Evolutionary conservation across 108 stramenopile genomes (phyloP), one percentile per base, ranked within the genome.

Genomic region (Cyclotella cryptica): DNA sequence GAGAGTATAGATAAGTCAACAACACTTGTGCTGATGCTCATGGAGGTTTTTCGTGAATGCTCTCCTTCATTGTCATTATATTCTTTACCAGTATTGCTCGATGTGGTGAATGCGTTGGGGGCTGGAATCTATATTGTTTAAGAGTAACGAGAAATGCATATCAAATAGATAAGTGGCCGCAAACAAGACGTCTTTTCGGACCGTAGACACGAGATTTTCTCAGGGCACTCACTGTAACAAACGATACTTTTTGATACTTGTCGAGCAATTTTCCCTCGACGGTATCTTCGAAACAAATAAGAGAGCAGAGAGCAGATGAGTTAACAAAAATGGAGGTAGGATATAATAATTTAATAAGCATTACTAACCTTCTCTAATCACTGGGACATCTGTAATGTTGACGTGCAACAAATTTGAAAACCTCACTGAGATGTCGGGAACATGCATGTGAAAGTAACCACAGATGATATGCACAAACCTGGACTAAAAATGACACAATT

Each of bases 21-120:
- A 12, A 47, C 44, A 12, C 71, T 47, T 24, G 46, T 30, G 57
- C 58, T 60, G 4, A 44, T 44, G 28, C 39, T 30, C 13, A 15
- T 51, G 22, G 53, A 40, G 10, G 47, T 44, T 66, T 71, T 74
- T 29, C 29, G 60, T 12, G 55, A 46, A 0, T 74, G 67, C 12
- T 70, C 73, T 18, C 49, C 30, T 65, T 81, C 80, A 53, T 70
- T 45, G 43, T 81, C 80, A 27, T 75, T 81, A 52, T 81, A 81
- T 57, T 81, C 80, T 67, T 63, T 81, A 6, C 80, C 80, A 52
- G 73, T 71, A 10, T 12, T 65, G 62, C 53, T 71, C 29, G 69
- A 76, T 70, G 83, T 76, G 17, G 79, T 80, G 75, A 84, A 84
- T 22, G 86, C 86, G 41, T 87, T 87, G 1, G 86, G 81, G 3